Evolutionary conservation across 179 eudicot species (phyloP).

Genomic region (Corrigiola litoralis): DNA sequence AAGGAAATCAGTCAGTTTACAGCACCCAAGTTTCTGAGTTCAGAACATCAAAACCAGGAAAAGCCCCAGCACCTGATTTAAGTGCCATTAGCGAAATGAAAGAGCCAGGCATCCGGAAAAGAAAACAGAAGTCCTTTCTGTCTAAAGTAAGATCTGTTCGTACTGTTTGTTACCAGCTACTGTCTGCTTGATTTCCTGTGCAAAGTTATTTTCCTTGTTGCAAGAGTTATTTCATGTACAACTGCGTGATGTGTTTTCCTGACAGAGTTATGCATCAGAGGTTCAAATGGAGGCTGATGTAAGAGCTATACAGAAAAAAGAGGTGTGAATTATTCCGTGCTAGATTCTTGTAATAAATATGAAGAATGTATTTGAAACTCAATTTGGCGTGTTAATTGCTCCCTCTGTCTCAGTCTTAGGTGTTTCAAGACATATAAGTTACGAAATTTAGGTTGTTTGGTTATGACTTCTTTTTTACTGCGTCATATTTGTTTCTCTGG

Average conservation of each 20-base stretch:
- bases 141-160: constrained; percentile 47
- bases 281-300: constrained; percentile 33
- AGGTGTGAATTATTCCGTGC: constrained; percentile 36
- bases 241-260: not conserved
- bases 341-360: not conserved
- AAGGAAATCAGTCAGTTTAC: constrained; percentile 33
- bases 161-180: not conserved
- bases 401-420: too few relatives aligned
- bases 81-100: constrained; percentile 39
- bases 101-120: constrained; percentile 35
- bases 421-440: too few relatives aligned
- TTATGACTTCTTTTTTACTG: too few relatives aligned
- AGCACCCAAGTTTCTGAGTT: constrained; percentile 31
- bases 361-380: not conserved
- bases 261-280: constrained; percentile 49
- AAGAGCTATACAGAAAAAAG: constrained; percentile 42
- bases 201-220: too few relatives aligned
- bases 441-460: too few relatives aligned
- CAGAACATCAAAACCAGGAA: constrained; percentile 53
- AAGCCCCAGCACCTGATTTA: constrained; percentile 35
- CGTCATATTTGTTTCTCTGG: too few relatives aligned
- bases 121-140: constrained; percentile 47
- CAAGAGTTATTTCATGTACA: not conserved
- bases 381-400: not conserved
- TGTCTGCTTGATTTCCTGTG: too few relatives aligned